Percentiles rank a stretch among this genome's conserved stretches.
Evolutionary conservation across 352 stramenopile genomes (phyloP).

Genomic region (Globisporangium middletonii): DNA sequence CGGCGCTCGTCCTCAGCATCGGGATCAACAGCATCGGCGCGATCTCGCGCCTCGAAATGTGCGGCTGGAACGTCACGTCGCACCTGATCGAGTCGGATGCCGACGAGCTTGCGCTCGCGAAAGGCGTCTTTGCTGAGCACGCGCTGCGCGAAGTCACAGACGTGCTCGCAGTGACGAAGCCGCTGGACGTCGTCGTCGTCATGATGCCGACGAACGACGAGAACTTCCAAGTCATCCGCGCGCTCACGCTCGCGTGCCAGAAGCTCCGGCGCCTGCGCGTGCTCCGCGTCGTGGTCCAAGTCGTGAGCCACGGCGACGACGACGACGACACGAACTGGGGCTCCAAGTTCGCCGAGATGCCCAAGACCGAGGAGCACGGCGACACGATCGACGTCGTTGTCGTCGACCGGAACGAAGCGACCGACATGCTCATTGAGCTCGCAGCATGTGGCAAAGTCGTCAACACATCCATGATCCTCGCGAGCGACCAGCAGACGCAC

Average conservation of each 20-base stretch:
- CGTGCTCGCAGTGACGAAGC: slow-evolving; percentile 26
- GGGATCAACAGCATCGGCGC: slow-evolving; percentile 25
- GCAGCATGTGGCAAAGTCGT: slow-evolving; percentile 56
- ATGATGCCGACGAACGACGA: slow-evolving; percentile 56
- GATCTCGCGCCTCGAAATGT: slow-evolving; percentile 47
- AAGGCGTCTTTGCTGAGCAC: slow-evolving; percentile 12
- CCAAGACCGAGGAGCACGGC: slow-evolving; percentile 38
- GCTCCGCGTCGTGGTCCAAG: slow-evolving; percentile 50
- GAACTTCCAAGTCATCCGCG: slow-evolving; percentile 49
- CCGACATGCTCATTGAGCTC: slow-evolving; percentile 63
- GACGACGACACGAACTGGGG: slow-evolving; percentile 24
- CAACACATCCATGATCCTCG: slow-evolving; percentile 35
- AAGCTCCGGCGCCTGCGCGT: slow-evolving; percentile 37
- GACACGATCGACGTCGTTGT: slow-evolving; percentile 64
- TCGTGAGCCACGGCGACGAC: slow-evolving; percentile 17
- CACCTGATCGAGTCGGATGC: slow-evolving; percentile 32
- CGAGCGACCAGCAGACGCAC: slow-evolving; percentile 21
- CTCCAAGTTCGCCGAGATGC: slow-evolving; percentile 48
- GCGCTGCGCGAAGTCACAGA: slow-evolving; percentile 21
- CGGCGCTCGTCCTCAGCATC: slow-evolving; percentile 29
- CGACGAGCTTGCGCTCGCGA: slow-evolving; percentile 13
- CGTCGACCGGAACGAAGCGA: slow-evolving; percentile 52
- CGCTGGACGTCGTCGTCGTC: slow-evolving; percentile 49
- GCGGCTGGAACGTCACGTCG: slow-evolving; percentile 50
- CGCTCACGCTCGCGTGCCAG: slow-evolving; percentile 41